These are phyloP conservation scores for Austroboletus rostrupii DNA, from an alignment of 1,284 basidiomycete genomes.

Conservation along the genomic window DNA sequence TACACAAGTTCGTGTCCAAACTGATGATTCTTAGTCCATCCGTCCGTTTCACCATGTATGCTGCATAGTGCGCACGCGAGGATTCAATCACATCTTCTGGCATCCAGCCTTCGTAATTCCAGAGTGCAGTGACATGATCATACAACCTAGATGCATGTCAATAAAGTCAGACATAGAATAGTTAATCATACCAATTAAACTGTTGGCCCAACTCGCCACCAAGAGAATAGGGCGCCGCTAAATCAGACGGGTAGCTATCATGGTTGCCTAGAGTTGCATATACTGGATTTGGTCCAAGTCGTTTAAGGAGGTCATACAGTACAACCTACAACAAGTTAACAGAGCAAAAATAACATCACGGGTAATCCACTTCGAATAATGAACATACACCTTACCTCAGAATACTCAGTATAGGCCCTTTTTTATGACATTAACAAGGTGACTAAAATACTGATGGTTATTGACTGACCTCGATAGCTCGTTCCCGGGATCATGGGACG, in stretches of 20 bases:
- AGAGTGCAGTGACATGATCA: conserved; percentile 65
- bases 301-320: conserved; percentile 62
- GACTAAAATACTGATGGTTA: background rate
- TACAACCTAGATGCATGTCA: conserved; percentile 54
- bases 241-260: conserved; percentile 35
- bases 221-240: conserved; percentile 50
- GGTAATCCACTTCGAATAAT: background rate
- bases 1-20: conserved; percentile 75
- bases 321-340: conserved; percentile 41
- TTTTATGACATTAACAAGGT: background rate
- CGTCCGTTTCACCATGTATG: conserved; percentile 64
- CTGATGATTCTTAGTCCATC: conserved; percentile 74
- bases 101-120: conserved; percentile 73
- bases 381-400: conserved; percentile 44
- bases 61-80: conserved; percentile 66
- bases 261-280: conserved; percentile 77
- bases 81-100: conserved; percentile 51
- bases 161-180: background rate
- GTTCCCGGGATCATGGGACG: conserved; percentile 66
- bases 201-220: conserved; percentile 51
- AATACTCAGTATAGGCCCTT: conserved; percentile 49
- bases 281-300: conserved; percentile 60
- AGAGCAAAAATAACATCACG: background rate
- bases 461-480: conserved; percentile 53
- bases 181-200: conserved; percentile 53